A percentile compares a stretch with the other conserved stretches of the same genome.
Evolutionary conservation across 169 alveolate genomes (phyloP).

Genomic region (Neospora caninum): DNA sequence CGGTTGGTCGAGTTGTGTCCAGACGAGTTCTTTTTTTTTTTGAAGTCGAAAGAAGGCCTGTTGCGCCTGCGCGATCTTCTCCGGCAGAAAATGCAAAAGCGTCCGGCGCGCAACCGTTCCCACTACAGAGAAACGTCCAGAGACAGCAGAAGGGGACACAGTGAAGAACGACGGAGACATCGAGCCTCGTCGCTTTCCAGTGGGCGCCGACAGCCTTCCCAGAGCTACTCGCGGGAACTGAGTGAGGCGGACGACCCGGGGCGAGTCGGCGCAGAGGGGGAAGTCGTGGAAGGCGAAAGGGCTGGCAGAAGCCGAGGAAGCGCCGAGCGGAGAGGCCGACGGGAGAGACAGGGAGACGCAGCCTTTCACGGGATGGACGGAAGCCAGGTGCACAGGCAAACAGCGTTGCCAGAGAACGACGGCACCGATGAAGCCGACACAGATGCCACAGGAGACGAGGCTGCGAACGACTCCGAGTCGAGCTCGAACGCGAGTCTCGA

Average conservation of each 20-base stretch:
- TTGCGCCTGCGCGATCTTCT: slow-evolving; percentile 2
- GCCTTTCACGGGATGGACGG: background rate
- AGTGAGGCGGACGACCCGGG: background rate
- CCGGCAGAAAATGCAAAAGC: background rate
- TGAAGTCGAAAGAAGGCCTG: background rate
- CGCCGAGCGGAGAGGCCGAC: background rate
- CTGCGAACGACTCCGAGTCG: background rate
- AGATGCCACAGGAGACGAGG: background rate
- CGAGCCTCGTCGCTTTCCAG: background rate
- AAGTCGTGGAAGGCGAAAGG: background rate
- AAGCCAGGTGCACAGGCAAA: background rate
- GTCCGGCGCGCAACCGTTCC: background rate
- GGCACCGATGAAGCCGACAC: background rate
- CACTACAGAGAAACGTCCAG: background rate
- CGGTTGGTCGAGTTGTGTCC: background rate
- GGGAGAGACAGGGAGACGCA: background rate
- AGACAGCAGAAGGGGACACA: background rate
- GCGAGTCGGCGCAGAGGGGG: background rate
- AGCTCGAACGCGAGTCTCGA: background rate
- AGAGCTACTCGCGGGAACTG: background rate
- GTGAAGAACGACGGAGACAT: background rate
- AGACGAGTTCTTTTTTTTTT: background rate
- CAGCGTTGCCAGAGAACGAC: background rate
- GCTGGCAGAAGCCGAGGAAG: background rate
- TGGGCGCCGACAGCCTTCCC: background rate